A percentile compares a stretch with the other conserved stretches of the same genome.
These are phyloP conservation scores for Lophiotrema nucula DNA, from an alignment of 495 filamentous ascomycete species.

Conservation along the genomic window DNA sequence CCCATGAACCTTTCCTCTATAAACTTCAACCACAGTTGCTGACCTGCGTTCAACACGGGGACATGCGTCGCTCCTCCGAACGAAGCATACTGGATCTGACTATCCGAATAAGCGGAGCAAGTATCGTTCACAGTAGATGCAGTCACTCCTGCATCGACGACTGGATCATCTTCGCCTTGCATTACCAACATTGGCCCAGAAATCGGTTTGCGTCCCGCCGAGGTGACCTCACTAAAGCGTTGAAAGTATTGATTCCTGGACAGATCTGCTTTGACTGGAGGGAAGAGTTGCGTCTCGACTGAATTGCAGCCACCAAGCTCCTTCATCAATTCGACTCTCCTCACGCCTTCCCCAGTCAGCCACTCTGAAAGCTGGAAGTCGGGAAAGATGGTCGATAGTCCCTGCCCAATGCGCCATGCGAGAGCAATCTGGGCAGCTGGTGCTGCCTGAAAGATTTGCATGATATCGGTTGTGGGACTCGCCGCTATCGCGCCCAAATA, in stretches of 20 bases:
- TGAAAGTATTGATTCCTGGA: not conserved
- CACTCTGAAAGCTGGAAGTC: not conserved
- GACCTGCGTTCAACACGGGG: conserved; percentile 17
- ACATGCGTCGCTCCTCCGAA: conserved; percentile 15
- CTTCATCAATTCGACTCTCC: not conserved
- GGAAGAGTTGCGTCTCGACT: not conserved
- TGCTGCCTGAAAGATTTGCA: conserved; percentile 19
- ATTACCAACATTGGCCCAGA: conserved; percentile 49
- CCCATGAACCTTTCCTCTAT: conserved; percentile 28
- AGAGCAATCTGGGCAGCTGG: not conserved
- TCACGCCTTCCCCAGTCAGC: not conserved
- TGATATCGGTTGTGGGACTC: conserved; percentile 41
- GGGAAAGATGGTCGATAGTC: not conserved
- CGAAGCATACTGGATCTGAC: not conserved
- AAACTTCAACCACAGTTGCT: conserved; percentile 31
- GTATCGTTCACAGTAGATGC: not conserved
- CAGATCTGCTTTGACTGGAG: not conserved
- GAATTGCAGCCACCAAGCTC: not conserved
- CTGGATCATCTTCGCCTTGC: conserved; percentile 43
- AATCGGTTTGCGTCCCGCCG: conserved; percentile 29
- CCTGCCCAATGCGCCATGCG: not conserved
- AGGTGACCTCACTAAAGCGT: not conserved
- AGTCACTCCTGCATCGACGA: conserved; percentile 26
- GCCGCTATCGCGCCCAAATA: conserved; percentile 48
- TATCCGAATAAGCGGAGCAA: not conserved